Percentiles rank a stretch among this genome's conserved stretches.
Evolutionary conservation across 441 rosid species (phyloP).

Genomic region (Capsella rubella): DNA sequence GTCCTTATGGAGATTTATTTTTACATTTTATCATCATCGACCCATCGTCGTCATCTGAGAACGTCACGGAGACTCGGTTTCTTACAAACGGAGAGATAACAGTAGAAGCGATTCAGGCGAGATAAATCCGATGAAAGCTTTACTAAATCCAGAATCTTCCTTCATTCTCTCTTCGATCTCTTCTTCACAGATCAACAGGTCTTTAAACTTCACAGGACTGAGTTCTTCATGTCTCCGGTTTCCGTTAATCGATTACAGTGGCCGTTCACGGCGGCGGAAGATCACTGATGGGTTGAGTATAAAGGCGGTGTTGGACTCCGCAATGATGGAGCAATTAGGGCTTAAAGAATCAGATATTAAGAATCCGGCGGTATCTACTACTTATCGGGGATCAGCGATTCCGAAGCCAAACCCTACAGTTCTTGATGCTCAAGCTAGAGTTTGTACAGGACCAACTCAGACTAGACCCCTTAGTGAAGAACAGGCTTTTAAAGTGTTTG

Average conservation of each 20-base stretch:
- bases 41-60: constrained; percentile 22
- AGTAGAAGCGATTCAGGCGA: constrained; percentile 1
- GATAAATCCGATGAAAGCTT: constrained; percentile 61
- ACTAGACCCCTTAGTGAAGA: constrained; percentile 79
- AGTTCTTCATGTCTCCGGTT: constrained; percentile 45
- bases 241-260: constrained; percentile 15
- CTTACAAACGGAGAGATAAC: background rate
- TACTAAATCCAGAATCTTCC: constrained; percentile 51
- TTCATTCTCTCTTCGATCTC: constrained; percentile 44
- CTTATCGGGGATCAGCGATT: constrained; percentile 67
- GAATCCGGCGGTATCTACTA: constrained; percentile 78
- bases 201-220: constrained; percentile 27
- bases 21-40: background rate
- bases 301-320: constrained; percentile 55
- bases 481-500: constrained; percentile 81
- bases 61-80: background rate
- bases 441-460: constrained; percentile 96
- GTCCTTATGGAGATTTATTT: background rate
- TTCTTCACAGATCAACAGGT: constrained; percentile 38
- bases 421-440: constrained; percentile 94
- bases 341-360: constrained; percentile 62
- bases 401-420: constrained; percentile 84
- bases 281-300: constrained; percentile 32
- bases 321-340: constrained; percentile 64
- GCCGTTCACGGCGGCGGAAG: constrained; percentile 44